phyloP scores from a whole-genome alignment of 2,329 filamentous ascomycete genomes.

The Scopulariopsis brevicaulis region DNA sequence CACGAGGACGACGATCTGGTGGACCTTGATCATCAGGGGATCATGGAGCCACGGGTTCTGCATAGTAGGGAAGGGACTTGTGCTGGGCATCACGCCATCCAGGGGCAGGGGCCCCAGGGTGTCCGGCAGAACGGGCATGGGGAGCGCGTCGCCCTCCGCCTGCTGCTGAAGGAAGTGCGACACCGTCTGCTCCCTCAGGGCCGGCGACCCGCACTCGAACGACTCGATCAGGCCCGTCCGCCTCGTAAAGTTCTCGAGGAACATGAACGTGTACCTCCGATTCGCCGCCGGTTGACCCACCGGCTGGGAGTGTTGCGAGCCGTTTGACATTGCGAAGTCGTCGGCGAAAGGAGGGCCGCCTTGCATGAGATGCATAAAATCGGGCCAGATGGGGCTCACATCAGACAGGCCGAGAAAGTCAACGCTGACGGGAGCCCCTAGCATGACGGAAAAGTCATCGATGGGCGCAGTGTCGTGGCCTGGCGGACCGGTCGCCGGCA shows the following conservation, averaged over 20 bases:
- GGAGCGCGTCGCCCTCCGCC: not conserved
- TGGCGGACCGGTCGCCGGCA: not conserved
- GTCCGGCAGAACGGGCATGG: not conserved
- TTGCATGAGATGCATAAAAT: slow-evolving; percentile 1
- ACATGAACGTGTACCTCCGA: slow-evolving; percentile 12
- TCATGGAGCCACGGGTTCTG: slow-evolving; percentile 12
- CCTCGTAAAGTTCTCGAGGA: slow-evolving; percentile 22
- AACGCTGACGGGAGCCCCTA: not conserved
- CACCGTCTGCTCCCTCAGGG: slow-evolving; percentile 16
- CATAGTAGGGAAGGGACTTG: slow-evolving; percentile 6
- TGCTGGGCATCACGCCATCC: not conserved
- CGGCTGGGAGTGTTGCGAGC: not conserved
- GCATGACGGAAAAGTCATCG: not conserved
- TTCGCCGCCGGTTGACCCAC: not conserved
- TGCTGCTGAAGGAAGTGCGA: slow-evolving; percentile 7
- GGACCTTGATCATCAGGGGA: slow-evolving; percentile 19
- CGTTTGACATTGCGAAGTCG: not conserved
- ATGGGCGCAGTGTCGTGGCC: not conserved
- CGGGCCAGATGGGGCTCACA: not conserved
- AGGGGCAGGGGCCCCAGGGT: not conserved
- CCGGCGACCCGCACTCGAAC: slow-evolving; percentile 22
- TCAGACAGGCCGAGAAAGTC: not conserved
- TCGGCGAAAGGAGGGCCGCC: not conserved
- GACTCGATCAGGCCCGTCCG: slow-evolving; percentile 20
- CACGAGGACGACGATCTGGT: slow-evolving; percentile 20